Evolutionary conservation across 2,329 filamentous ascomycete species (phyloP).

Genomic region (Trichoderma simmonsii): DNA sequence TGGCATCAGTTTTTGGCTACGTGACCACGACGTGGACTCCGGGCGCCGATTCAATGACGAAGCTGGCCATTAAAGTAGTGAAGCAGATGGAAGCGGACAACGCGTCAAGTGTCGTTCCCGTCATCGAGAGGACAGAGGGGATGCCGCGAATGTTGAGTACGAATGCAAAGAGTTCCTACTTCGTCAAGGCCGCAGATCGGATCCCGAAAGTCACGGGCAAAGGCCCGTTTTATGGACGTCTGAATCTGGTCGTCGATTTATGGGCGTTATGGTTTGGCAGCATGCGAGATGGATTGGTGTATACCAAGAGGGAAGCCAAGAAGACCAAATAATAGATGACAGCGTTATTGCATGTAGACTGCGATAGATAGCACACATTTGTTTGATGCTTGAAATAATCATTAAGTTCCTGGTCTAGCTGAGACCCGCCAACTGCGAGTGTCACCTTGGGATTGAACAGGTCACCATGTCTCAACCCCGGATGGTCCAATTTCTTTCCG

Average conservation of each 20-base stretch:
- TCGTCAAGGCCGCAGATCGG: conserved; percentile 35
- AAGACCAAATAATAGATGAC: conserved; percentile 18
- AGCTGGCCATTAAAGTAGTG: conserved; percentile 49
- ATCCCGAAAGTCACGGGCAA: conserved; percentile 37
- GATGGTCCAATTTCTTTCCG: not conserved
- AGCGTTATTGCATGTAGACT: not conserved
- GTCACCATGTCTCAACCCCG: not conserved
- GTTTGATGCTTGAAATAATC: not conserved
- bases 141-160: conserved; percentile 29
- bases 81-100: conserved; percentile 50
- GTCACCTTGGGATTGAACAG: not conserved
- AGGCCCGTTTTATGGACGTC: conserved; percentile 37
- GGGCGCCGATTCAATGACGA: conserved; percentile 53
- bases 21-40: conserved; percentile 66
- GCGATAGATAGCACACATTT: not conserved
- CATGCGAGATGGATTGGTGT: conserved; percentile 33
- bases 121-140: conserved; percentile 29
- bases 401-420: not conserved
- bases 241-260: conserved; percentile 30
- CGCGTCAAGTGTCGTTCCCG: conserved; percentile 45
- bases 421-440: too few relatives aligned
- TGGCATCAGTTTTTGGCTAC: conserved; percentile 61
- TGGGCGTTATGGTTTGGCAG: conserved; percentile 31
- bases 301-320: conserved; percentile 27
- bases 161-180: conserved; percentile 34